Evolutionary conservation across 169 alveolate species (phyloP), one percentile per base, ranked within the genome.

Genomic region (Cryptosporidium meleagridis): DNA sequence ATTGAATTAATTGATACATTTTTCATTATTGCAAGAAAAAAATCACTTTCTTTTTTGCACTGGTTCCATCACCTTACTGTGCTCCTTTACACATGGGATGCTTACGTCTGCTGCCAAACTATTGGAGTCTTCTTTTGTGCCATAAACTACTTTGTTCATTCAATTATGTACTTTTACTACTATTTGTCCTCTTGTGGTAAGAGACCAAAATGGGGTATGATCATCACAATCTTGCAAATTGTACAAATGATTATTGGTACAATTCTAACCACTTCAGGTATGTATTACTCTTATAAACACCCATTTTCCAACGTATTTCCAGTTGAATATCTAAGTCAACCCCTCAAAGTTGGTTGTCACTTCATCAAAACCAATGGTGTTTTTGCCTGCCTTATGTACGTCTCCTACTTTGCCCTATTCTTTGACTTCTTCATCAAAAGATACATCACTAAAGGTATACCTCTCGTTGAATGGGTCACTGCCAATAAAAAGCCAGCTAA

Each of bases 51-150:
- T 9, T 91, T 95, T 45, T 86, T 95, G 44, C 97, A 94, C 87
- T 94, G 96, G 97, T 95, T 92, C 75, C 97, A 95, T 85, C 97
- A 95, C 75, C 92, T 93, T 31, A 94, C 97, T 7, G 97, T 94
- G 58, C 93, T 95, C 65, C 87, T 94, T 73, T 95, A 94, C 92
- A 93, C 96, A 67, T 95, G 97, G 97, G 94, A 95, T 61, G 96
- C 97, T 18, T 94, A 91, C 87, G 85, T 45, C 48, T 89, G 67
- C 7, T 95, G 93, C 87, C 93, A 91, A 86, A 95, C 97, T 6
- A 93, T 95, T 35, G 97, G 97, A n/a, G 91, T 94, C 35, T 69
- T 84, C 62, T 94, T 93, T 39, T 92, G 91, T 18, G 91, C 95
- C n/a, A 94, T 94, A 86, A 95, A 95, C 85, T 94, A 91, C 84